These are phyloP conservation scores for Suillus subalutaceus DNA, from an alignment of 768 basidiomycete species.

Conservation along the genomic window DNA sequence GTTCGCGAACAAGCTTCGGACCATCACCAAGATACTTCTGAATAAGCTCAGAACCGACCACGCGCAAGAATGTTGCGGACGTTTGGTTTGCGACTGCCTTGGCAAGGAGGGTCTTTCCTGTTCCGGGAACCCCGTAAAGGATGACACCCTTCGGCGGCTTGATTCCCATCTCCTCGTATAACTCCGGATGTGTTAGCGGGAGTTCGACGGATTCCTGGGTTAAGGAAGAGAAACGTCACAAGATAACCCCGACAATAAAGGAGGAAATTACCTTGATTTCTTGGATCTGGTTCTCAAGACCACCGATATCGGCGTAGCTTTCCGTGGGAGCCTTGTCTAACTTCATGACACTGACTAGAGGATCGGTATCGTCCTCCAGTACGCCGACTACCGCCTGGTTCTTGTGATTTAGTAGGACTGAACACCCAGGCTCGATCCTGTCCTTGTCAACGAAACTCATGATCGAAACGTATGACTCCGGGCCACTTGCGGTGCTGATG, in stretches of 20 bases:
- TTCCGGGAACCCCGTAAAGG: conserved; percentile 97
- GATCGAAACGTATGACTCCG: conserved; percentile 96
- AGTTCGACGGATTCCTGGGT: conserved; percentile 94
- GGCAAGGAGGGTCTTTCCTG: conserved; percentile 96
- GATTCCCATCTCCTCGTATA: conserved; percentile 99
- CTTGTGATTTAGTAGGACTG: conserved; percentile 95
- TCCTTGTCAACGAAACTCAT: conserved; percentile 99
- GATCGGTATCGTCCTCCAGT: conserved; percentile 92
- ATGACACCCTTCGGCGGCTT: conserved; percentile 99
- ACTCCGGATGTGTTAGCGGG: conserved; percentile 94
- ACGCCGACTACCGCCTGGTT: conserved; percentile 94
- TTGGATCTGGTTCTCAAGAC: conserved; percentile 94
- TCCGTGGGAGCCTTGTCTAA: conserved; percentile 99
- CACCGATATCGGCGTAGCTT: conserved; percentile 98
- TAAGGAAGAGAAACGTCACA: not conserved
- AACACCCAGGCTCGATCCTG: conserved; percentile 92
- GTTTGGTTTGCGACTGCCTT: conserved; percentile 99
- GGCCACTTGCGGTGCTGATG: conserved; percentile 90
- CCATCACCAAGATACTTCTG: conserved; percentile 99
- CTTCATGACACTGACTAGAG: conserved; percentile 98
- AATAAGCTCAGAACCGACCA: conserved; percentile 97
- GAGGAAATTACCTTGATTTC: conserved; percentile 84
- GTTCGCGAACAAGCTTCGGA: conserved; percentile 94
- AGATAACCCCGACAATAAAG: not conserved
- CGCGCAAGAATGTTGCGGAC: conserved; percentile 95